Conservation (phyloP, 768 basidiomycete species). For the Tylopilus sp. region DNA sequence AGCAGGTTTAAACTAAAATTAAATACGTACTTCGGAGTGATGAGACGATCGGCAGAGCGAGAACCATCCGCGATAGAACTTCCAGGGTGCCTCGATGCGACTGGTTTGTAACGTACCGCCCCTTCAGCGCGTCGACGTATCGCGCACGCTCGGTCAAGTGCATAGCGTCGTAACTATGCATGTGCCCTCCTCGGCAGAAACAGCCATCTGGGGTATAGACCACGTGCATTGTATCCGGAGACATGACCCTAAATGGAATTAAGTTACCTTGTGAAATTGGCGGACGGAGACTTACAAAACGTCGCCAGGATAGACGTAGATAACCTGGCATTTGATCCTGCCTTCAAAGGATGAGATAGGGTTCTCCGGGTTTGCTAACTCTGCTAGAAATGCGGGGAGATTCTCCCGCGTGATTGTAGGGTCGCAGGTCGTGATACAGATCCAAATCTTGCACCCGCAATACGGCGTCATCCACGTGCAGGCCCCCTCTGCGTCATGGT, state of each 20-base stretch:
- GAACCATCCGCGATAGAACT: background rate
- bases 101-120: background rate
- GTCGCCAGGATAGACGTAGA: background rate
- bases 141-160: background rate
- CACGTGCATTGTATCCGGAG: background rate
- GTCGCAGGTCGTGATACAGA: background rate
- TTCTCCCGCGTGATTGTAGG: background rate
- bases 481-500: background rate
- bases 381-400: background rate
- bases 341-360: background rate
- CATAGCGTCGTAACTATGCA: background rate
- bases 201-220: background rate
- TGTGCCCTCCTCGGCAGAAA: background rate
- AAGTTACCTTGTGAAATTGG: background rate
- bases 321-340: background rate
- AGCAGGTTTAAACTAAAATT: background rate
- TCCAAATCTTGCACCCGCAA: background rate
- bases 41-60: background rate
- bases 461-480: background rate
- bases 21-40: background rate
- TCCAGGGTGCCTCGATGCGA: background rate
- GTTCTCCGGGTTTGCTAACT: background rate
- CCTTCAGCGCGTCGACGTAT: background rate
- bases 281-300: background rate
- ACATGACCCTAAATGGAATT: background rate